Evolutionary conservation across 768 basidiomycete species (phyloP), one percentile per base, ranked within the genome.

Genomic region (Russula olivacea): DNA sequence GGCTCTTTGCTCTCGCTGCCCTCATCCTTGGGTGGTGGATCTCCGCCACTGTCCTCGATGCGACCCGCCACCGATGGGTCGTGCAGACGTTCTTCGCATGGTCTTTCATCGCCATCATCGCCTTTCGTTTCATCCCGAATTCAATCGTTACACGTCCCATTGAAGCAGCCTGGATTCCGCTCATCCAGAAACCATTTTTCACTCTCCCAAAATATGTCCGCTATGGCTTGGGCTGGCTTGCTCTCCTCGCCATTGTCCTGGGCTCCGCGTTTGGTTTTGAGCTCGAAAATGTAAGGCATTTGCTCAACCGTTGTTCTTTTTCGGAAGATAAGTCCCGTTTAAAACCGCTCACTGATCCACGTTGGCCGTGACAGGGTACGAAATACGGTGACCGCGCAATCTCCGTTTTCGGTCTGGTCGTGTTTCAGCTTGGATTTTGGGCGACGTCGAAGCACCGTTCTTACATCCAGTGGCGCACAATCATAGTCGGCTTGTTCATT

Each of bases 1-100:
- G 84, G 52, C 75, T 91, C 40, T 73, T 72, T 52, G 82, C 68
- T 17, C 65, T 86, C 0, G 87, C 85, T 11, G 69, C 78, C 14
- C 71, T 86, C 55, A 89, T 93, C 66, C 76, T 92, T 48, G 91
- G 82, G 47, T 93, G 91, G 91, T 93, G 91, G 91, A 85, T 93
- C 40, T 87, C 86, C 63, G 75, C 91, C 10, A 91, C 83, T 0
- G 72, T 91, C 14, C 74, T 93, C 54, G 68, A 76, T 58, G 83
- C 79, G 6, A 92, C 91, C 3, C 83, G 91, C 56, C 85, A 83
- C 73, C 79, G 89, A 76, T 93, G 91, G 89, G 81, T 92, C 65
- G 86, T 88, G 10, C 89, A 91, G 73, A 88, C 89, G 0, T 47
- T 92, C 41, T 88, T 87, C 68, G 88, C 91, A 2, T 94, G 92